Evolutionary conservation across 192 early-diverging fungal genomes (phyloP).

Genomic region (Rhizoclosmatium sp.): DNA sequence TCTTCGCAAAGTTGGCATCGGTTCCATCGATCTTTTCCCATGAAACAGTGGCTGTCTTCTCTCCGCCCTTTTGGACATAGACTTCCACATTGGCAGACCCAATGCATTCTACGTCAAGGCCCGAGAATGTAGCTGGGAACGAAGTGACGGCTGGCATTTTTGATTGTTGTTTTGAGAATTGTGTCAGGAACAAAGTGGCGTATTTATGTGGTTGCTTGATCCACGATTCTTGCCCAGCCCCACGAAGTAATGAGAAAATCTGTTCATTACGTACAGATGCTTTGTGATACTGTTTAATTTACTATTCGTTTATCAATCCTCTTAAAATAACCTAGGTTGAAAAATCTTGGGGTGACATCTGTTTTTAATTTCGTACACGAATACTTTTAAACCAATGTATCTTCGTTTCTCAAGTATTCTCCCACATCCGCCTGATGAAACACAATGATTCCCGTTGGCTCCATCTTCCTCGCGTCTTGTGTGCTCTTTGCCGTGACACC

Average conservation of each 20-base stretch:
- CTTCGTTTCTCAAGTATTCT: constrained; percentile 79
- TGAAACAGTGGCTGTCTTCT: no score
- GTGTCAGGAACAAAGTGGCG: no score
- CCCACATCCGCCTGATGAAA: constrained; percentile 99
- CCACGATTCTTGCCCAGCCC: neutral
- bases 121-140: no score
- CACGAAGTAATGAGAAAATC: neutral
- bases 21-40: no score
- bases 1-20: no score
- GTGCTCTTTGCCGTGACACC: constrained; percentile 96
- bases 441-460: constrained; percentile 92
- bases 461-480: constrained; percentile 87
- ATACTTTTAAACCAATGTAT: constrained; percentile 48
- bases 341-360: neutral
- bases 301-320: neutral
- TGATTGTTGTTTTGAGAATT: no score
- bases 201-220: no score
- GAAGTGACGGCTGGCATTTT: no score
- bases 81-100: no score
- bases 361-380: neutral
- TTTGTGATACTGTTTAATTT: neutral
- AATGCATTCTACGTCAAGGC: no score
- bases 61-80: no score
- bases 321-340: neutral
- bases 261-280: neutral